Conservation (phyloP, 495 filamentous ascomycete species). For the Xylaria castorea region DNA sequence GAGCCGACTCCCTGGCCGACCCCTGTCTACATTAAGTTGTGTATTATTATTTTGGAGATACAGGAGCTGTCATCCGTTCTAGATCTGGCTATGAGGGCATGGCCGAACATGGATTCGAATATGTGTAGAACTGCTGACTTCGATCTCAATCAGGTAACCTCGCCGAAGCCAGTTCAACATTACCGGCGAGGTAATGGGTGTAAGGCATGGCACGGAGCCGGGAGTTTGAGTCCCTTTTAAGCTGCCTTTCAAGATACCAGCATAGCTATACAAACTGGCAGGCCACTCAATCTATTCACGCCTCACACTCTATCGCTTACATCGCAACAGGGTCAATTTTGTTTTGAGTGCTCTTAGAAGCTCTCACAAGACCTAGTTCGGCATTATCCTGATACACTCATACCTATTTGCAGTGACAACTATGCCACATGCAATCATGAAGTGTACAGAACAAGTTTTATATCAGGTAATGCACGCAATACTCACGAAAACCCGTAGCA, state of each 20-base stretch:
- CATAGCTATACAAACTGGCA: not conserved
- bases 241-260: not conserved
- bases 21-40: not conserved
- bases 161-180: not conserved
- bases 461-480: not conserved
- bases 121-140: not conserved
- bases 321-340: not conserved
- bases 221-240: not conserved
- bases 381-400: not conserved
- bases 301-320: not conserved
- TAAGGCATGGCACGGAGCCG: not conserved
- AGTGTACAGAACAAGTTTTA: not conserved
- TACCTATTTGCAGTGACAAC: not conserved
- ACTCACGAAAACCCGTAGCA: not conserved
- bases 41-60: not conserved
- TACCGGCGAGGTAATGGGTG: not conserved
- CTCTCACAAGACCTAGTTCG: too few relatives aligned
- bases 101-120: not conserved
- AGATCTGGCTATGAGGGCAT: not conserved
- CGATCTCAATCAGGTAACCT: too few relatives aligned
- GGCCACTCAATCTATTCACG: not conserved
- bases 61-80: not conserved
- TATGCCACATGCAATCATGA: not conserved
- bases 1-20: not conserved
- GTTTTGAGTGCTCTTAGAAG: not conserved